phyloP scores from a whole-genome alignment of 495 filamentous ascomycete species.

The Penicillium daleae region DNA sequence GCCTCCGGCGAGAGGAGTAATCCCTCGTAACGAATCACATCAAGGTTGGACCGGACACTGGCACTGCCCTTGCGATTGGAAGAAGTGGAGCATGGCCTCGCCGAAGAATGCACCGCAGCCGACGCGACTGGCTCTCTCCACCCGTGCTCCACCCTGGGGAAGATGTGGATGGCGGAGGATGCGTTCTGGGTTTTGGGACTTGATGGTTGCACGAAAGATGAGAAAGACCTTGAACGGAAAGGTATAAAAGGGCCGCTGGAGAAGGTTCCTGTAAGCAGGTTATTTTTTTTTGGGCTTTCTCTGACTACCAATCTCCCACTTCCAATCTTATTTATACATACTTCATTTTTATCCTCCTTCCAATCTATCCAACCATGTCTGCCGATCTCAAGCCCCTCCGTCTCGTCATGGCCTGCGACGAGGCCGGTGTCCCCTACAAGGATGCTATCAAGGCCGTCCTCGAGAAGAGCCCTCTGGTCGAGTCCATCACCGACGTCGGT shows the following conservation, averaged over 20 bases:
- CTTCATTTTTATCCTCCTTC: not conserved
- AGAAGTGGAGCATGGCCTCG: slow-evolving; percentile 7
- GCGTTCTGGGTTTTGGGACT: not conserved
- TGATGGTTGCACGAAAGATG: slow-evolving; percentile 12
- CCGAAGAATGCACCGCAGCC: slow-evolving; percentile 11
- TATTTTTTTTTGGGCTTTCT: no score
- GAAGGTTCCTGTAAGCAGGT: not conserved
- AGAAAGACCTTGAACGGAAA: slow-evolving; percentile 4
- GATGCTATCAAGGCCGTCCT: slow-evolving; percentile 76
- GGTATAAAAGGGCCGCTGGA: slow-evolving; percentile 22
- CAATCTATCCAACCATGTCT: slow-evolving; percentile 38
- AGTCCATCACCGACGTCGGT: slow-evolving; percentile 68
- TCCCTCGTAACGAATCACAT: slow-evolving; percentile 11
- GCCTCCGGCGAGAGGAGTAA: not conserved
- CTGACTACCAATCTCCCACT: not conserved
- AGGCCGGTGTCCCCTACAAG: slow-evolving; percentile 80
- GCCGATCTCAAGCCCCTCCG: slow-evolving; percentile 51
- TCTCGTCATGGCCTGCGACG: slow-evolving; percentile 67
- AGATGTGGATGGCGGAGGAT: slow-evolving; percentile 12
- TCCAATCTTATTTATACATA: slow-evolving; percentile 1
- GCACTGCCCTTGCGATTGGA: slow-evolving; percentile 15
- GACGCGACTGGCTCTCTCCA: slow-evolving; percentile 23
- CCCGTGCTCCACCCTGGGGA: slow-evolving; percentile 25
- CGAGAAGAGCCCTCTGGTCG: slow-evolving; percentile 66
- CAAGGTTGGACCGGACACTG: slow-evolving; percentile 9